These are phyloP conservation scores for Zelonia costaricensis DNA, from an alignment of 208 protist genomes.

Conservation along the genomic window DNA sequence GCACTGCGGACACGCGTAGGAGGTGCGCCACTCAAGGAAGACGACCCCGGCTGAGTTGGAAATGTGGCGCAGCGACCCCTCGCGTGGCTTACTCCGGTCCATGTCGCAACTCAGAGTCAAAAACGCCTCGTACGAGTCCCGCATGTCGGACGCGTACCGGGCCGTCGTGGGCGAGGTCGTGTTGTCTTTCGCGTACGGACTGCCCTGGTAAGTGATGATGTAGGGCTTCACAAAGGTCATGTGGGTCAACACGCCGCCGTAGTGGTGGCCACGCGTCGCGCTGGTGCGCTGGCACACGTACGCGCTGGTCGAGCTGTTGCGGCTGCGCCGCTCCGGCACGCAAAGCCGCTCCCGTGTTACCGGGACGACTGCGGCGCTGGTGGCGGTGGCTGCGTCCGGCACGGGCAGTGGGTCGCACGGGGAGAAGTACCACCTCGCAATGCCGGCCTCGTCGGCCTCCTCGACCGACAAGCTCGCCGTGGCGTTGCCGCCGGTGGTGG, in stretches of 20 bases:
- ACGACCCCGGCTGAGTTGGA: neutral
- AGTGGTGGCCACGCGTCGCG: neutral
- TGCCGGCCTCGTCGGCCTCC: slow-evolving; percentile 1
- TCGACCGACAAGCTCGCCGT: slow-evolving; percentile 1
- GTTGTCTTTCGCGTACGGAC: too few species aligned
- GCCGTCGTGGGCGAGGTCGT: too few species aligned
- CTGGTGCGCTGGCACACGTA: slow-evolving; percentile 13
- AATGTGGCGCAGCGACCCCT: too few species aligned
- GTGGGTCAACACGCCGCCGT: neutral
- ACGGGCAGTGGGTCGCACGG: slow-evolving; percentile 3
- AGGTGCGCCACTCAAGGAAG: slow-evolving; percentile 5
- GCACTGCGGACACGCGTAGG: slow-evolving; percentile 10
- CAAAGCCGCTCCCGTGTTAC: neutral
- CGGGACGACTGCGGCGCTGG: neutral
- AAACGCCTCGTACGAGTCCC: too few species aligned
- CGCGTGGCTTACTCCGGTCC: too few species aligned
- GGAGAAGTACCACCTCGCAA: slow-evolving; percentile 8
- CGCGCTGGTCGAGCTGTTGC: slow-evolving; percentile 21
- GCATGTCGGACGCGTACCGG: too few species aligned
- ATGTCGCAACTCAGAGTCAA: too few species aligned
- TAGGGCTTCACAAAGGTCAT: too few species aligned
- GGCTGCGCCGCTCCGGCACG: neutral
- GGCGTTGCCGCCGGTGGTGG: too few species aligned
- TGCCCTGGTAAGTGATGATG: too few species aligned
- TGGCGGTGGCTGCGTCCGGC: neutral